A percentile compares a stretch with the other conserved stretches of the same genome.
These are phyloP conservation scores for Backusella tarrabulga DNA, from an alignment of 192 early-diverging fungal species.

Conservation along the genomic window DNA sequence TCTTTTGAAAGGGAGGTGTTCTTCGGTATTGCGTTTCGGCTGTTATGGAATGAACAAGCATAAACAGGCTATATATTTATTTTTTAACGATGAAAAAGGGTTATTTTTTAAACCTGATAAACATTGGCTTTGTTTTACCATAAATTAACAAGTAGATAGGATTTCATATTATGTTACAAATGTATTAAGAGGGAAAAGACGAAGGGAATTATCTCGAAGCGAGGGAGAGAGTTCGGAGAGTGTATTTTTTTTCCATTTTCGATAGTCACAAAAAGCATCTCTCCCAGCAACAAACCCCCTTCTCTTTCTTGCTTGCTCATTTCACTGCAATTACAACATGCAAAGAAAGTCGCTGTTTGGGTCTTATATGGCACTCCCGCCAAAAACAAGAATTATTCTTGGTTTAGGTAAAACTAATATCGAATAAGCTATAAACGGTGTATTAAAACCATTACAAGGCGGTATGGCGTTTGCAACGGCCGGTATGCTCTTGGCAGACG, in stretches of 20 bases:
- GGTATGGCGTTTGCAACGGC: constrained; percentile 40
- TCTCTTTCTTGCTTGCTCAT: background rate
- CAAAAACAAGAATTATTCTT: constrained; percentile 28
- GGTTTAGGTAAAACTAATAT: constrained; percentile 28
- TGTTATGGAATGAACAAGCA: background rate
- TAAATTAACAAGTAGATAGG: background rate
- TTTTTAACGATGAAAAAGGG: background rate
- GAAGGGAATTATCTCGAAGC: background rate
- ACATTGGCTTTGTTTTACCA: background rate
- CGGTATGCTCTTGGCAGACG: constrained; percentile 36
- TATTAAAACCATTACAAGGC: constrained; percentile 6
- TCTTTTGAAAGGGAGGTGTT: constrained; percentile 14
- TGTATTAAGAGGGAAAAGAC: background rate
- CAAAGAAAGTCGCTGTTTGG: constrained; percentile 41
- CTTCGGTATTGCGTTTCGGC: constrained; percentile 11
- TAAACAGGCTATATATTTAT: background rate
- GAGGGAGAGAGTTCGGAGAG: background rate
- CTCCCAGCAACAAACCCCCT: background rate
- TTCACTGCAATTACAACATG: constrained; percentile 16
- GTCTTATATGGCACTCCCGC: constrained; percentile 36
- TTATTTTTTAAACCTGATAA: background rate
- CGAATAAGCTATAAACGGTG: too few species aligned
- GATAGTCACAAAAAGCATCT: background rate
- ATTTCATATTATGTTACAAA: background rate
- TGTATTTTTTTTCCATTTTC: background rate